Evolutionary conservation across 257 asterid genomes (phyloP).

Genomic region (Plantago major): DNA sequence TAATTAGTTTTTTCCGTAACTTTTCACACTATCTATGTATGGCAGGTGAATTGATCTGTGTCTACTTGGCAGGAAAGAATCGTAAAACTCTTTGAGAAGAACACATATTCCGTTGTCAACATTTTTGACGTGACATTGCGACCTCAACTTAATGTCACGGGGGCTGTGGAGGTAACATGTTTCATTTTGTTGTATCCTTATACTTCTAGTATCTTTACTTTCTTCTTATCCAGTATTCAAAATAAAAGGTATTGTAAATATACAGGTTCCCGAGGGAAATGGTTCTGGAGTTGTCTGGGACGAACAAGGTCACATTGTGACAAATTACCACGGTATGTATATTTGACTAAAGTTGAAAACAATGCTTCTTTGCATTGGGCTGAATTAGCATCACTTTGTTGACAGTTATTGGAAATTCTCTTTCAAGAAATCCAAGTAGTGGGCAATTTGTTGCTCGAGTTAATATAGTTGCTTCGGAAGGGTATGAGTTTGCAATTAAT

Average conservation of each 20-base stretch:
- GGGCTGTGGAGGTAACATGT: slow-evolving; percentile 74
- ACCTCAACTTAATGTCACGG: slow-evolving; percentile 80
- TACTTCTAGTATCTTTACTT: not conserved
- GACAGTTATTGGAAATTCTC: slow-evolving; percentile 92
- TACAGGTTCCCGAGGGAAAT: slow-evolving; percentile 96
- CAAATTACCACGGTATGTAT: slow-evolving; percentile 88
- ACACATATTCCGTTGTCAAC: slow-evolving; percentile 93
- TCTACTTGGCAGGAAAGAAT: slow-evolving; percentile 80
- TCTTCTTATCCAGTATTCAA: not conserved
- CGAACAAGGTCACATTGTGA: slow-evolving; percentile 83
- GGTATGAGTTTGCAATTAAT: slow-evolving; percentile 40
- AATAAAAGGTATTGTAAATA: slow-evolving; percentile 13
- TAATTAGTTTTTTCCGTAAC: slow-evolving; percentile 19
- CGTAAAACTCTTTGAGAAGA: slow-evolving; percentile 81
- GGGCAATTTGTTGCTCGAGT: slow-evolving; percentile 96
- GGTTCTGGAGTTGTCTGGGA: slow-evolving; percentile 99
- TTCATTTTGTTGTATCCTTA: not conserved
- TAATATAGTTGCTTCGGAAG: slow-evolving; percentile 82
- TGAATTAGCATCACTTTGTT: slow-evolving; percentile 14
- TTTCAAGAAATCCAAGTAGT: slow-evolving; percentile 71
- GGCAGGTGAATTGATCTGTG: slow-evolving; percentile 47
- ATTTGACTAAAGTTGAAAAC: not conserved
- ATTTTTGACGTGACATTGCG: slow-evolving; percentile 88
- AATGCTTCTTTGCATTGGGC: slow-evolving; percentile 10
- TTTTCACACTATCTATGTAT: slow-evolving; percentile 22